Evolutionary conservation across 2,329 filamentous ascomycete genomes (phyloP).

Genomic region (Mariannaea sp.): DNA sequence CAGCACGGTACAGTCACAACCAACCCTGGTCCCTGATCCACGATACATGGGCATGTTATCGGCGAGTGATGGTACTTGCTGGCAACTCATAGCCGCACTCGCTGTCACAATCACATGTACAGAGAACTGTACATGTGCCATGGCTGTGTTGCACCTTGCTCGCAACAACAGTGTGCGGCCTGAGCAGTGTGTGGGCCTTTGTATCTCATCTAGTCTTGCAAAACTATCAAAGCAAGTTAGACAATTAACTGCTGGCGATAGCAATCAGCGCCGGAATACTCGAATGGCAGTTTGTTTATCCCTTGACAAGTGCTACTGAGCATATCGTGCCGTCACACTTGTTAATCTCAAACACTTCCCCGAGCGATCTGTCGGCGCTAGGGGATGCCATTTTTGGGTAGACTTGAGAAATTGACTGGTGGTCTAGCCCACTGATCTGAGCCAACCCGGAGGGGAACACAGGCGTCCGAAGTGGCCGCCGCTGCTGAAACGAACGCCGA

Average conservation of each 20-base stretch:
- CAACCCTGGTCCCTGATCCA: no score
- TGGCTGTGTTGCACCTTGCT: not conserved
- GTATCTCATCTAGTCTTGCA: not conserved
- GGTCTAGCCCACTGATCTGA: not conserved
- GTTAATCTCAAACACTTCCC: slow-evolving; percentile 22
- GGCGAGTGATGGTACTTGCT: no score
- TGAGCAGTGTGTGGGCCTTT: slow-evolving; percentile 4
- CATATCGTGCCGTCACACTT: slow-evolving; percentile 12
- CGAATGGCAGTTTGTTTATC: not conserved
- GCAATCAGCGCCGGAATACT: not conserved
- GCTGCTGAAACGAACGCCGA: slow-evolving; percentile 1
- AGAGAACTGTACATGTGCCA: no score
- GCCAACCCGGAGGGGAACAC: slow-evolving; percentile 1
- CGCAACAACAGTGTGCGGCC: not conserved
- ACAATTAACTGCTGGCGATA: slow-evolving; percentile 3
- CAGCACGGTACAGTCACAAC: no score
- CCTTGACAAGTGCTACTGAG: not conserved
- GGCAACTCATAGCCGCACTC: no score
- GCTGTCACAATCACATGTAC: slow-evolving; percentile 8
- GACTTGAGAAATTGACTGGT: slow-evolving; percentile 7
- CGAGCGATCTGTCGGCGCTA: slow-evolving; percentile 19
- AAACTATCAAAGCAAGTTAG: no score
- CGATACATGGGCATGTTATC: no score
- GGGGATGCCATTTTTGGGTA: slow-evolving; percentile 1
- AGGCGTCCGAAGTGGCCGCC: slow-evolving; percentile 7